Evolutionary conservation across 2,329 filamentous ascomycete species (phyloP).

Genomic region (Xylaria sp.): DNA sequence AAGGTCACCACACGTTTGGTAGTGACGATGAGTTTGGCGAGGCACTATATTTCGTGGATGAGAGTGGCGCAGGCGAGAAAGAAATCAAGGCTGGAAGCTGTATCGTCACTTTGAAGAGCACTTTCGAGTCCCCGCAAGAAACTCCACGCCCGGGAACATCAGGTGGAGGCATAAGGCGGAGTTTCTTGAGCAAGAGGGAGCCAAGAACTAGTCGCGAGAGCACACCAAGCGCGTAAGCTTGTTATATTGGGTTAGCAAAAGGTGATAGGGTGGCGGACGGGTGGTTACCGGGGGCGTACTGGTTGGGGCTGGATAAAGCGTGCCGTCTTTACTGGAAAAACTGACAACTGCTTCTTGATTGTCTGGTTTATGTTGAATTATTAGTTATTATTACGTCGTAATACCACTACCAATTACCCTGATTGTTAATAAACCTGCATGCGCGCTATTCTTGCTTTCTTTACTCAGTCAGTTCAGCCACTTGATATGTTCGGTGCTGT

Average conservation of each 20-base stretch:
- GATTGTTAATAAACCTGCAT: not conserved
- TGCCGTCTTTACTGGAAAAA: slow-evolving; percentile 19
- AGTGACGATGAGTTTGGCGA: slow-evolving; percentile 88
- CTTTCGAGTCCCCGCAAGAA: slow-evolving; percentile 64
- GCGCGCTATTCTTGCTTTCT: too few relatives aligned
- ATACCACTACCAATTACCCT: not conserved
- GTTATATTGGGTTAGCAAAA: slow-evolving; percentile 5
- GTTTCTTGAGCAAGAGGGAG: slow-evolving; percentile 48
- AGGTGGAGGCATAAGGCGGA: slow-evolving; percentile 42
- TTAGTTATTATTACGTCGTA: slow-evolving; percentile 19
- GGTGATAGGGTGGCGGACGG: not conserved
- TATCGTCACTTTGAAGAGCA: slow-evolving; percentile 77
- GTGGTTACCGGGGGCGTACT: slow-evolving; percentile 22
- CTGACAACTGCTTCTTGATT: not conserved
- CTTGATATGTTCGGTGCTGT: too few relatives aligned
- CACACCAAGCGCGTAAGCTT: slow-evolving; percentile 38
- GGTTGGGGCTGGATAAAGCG: slow-evolving; percentile 18
- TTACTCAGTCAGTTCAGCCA: too few relatives aligned
- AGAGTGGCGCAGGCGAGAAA: slow-evolving; percentile 78
- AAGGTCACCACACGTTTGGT: slow-evolving; percentile 86
- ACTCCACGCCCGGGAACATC: slow-evolving; percentile 40
- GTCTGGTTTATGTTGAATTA: not conserved
- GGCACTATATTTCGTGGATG: slow-evolving; percentile 89
- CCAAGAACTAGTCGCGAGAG: slow-evolving; percentile 43
- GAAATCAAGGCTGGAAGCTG: slow-evolving; percentile 78